phyloP scores from a whole-genome alignment of 768 basidiomycete genomes.

The Lentinula lateritia region DNA sequence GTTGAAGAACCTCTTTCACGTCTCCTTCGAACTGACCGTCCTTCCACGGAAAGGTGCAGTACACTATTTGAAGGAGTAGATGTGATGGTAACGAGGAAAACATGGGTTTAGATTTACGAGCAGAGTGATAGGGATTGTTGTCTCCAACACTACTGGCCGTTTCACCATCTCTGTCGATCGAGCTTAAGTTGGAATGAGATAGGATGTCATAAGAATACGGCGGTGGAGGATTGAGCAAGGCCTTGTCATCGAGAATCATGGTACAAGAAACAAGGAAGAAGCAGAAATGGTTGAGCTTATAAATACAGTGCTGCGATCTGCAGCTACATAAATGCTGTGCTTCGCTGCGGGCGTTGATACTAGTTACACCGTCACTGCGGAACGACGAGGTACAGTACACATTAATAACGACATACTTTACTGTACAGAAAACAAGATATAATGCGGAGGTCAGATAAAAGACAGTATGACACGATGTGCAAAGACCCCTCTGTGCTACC shows the following conservation, averaged over 20 bases:
- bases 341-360: not conserved
- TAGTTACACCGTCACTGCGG: not conserved
- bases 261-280: not conserved
- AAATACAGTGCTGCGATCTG: not conserved
- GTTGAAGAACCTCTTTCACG: slow-evolving; percentile 42
- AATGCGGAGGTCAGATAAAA: not conserved
- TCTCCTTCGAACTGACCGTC: slow-evolving; percentile 29
- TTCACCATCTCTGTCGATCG: not conserved
- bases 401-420: too few species aligned
- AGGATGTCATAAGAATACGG: not conserved
- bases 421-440: too few species aligned
- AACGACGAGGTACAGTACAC: not conserved
- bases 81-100: slow-evolving; percentile 47
- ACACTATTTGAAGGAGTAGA: slow-evolving; percentile 64
- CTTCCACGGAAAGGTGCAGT: slow-evolving; percentile 53
- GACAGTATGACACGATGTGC: not conserved
- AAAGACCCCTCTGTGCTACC: not conserved
- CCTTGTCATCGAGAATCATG: slow-evolving; percentile 6
- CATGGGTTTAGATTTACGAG: slow-evolving; percentile 1
- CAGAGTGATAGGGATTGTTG: slow-evolving; percentile 4
- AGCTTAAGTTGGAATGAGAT: not conserved
- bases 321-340: not conserved
- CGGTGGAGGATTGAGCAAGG: slow-evolving; percentile 1
- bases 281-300: not conserved
- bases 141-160: not conserved